Percentiles rank a stretch among this genome's conserved stretches.
phyloP scores from a whole-genome alignment of 2,329 filamentous ascomycete genomes.

The Alternaria longipes region DNA sequence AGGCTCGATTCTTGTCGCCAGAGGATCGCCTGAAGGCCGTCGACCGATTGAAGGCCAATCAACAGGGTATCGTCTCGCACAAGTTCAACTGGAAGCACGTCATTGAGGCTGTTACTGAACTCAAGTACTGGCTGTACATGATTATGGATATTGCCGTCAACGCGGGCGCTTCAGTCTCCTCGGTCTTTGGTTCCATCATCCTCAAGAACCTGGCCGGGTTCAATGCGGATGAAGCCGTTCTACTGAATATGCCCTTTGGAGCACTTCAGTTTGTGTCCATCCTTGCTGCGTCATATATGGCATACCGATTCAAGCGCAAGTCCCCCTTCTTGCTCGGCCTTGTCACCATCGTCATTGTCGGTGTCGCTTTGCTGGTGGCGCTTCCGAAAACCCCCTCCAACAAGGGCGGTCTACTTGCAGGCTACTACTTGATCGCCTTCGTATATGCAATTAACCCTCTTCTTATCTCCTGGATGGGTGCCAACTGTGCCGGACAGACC shows the following conservation, averaged over 20 bases:
- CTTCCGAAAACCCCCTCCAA: constrained; percentile 53
- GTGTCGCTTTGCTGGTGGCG: constrained; percentile 66
- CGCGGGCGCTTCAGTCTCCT: constrained; percentile 59
- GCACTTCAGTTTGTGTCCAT: constrained; percentile 34
- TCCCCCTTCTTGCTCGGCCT: constrained; percentile 56
- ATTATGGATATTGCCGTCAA: constrained; percentile 37
- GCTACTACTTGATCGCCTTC: constrained; percentile 73
- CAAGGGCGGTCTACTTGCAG: constrained; percentile 62
- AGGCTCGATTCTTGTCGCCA: constrained; percentile 67
- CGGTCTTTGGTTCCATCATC: constrained; percentile 68
- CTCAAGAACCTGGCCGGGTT: constrained; percentile 67
- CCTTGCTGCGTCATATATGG: constrained; percentile 60
- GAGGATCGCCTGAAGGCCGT: constrained; percentile 73
- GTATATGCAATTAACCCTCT: constrained; percentile 72
- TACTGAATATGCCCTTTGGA: constrained; percentile 65
- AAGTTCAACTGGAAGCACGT: constrained; percentile 73
- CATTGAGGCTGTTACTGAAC: constrained; percentile 63
- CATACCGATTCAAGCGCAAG: constrained; percentile 68
- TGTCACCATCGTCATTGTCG: constrained; percentile 66
- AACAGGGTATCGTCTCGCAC: constrained; percentile 75
- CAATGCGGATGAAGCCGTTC: constrained; percentile 65
- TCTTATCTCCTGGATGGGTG: constrained; percentile 73
- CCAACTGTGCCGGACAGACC: constrained; percentile 73
- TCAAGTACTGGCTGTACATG: constrained; percentile 61
- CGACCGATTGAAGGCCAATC: constrained; percentile 75